Evolutionary conservation across 192 early-diverging fungal genomes (phyloP).

Genomic region (Dispira parvispora): DNA sequence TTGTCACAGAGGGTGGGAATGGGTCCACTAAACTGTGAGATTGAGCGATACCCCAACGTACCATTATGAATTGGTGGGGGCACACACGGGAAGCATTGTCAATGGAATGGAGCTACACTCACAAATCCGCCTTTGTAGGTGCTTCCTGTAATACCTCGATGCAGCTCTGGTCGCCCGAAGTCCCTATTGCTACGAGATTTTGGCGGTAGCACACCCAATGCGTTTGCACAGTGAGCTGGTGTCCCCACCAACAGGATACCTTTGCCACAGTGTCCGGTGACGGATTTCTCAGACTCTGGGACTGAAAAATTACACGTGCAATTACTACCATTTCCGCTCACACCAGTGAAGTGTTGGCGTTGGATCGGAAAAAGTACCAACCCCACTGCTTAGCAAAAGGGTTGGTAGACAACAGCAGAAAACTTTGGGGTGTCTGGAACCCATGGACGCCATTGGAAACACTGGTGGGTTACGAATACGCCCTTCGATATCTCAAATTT

Average conservation of each 20-base stretch:
- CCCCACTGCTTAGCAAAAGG: conserved; percentile 70
- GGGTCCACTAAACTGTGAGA: conserved; percentile 94
- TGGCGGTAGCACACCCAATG: conserved; percentile 84
- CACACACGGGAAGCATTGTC: conserved; percentile 87
- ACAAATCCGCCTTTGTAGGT: conserved; percentile 75
- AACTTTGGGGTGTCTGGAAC: conserved; percentile 81
- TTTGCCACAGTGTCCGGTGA: conserved; percentile 90
- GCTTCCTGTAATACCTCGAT: conserved; percentile 91
- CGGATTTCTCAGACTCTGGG: conserved; percentile 83
- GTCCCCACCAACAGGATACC: conserved; percentile 49
- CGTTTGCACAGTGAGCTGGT: conserved; percentile 82
- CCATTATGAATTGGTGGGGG: conserved; percentile 80
- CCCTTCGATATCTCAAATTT: conserved; percentile 79
- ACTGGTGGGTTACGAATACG: conserved; percentile 80
- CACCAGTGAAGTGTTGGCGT: conserved; percentile 64
- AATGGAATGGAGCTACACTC: conserved; percentile 85
- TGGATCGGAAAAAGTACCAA: conserved; percentile 98
- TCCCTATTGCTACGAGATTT: conserved; percentile 55
- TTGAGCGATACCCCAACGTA: conserved; percentile 40
- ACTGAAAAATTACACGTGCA: conserved; percentile 46
- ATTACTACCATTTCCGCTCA: conserved; percentile 62
- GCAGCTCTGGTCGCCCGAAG: conserved; percentile 83
- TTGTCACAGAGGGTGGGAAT: conserved; percentile 81
- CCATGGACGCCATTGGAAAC: conserved; percentile 51
- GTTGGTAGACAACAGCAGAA: conserved; percentile 72